These are phyloP conservation scores for Aspergillus niger DNA, from an alignment of 2,329 filamentous ascomycete species.

Conservation along the genomic window DNA sequence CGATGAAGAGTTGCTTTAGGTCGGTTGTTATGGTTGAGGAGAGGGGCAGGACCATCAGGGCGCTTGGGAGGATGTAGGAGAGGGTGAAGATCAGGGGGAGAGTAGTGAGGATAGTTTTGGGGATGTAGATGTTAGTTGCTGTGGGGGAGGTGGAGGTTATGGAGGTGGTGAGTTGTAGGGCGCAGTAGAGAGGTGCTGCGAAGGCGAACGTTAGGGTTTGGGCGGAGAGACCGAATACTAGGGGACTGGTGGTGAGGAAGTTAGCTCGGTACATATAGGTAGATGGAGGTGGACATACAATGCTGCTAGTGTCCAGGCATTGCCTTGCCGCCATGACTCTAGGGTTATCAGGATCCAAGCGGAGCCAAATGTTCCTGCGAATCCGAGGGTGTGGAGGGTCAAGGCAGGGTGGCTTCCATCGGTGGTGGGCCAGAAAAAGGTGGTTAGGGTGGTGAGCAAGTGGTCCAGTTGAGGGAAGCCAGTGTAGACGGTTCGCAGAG, in stretches of 20 bases:
- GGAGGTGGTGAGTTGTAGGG: constrained; percentile 48
- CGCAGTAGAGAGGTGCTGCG: constrained; percentile 47
- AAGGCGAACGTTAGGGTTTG: constrained; percentile 50
- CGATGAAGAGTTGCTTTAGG: constrained; percentile 52
- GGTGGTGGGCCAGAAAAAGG: constrained; percentile 45
- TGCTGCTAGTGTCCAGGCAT: constrained; percentile 43
- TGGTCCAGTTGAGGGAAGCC: constrained; percentile 36
- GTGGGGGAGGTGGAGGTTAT: constrained; percentile 40
- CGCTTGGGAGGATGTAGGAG: constrained; percentile 49
- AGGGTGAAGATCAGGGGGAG: constrained; percentile 47
- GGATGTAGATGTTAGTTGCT: constrained; percentile 36
- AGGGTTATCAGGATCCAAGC: constrained; percentile 48
- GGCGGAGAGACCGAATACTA: constrained; percentile 43
- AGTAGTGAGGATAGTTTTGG: constrained; percentile 33
- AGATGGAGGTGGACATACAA: constrained; percentile 39
- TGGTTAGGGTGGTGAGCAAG: constrained; percentile 33
- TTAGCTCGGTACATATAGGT: constrained; percentile 15
- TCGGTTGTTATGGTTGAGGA: constrained; percentile 41
- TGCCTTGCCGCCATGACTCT: constrained; percentile 50
- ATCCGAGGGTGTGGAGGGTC: constrained; percentile 40
- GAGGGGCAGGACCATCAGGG: constrained; percentile 48
- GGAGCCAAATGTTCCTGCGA: constrained; percentile 45
- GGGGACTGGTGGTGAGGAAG: constrained; percentile 27
- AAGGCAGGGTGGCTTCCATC: constrained; percentile 41
- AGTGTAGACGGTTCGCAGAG: constrained; percentile 37